Evolutionary conservation across 148 eudicot species (phyloP).

Genomic region (Mesembryanthemum crystallinum): DNA sequence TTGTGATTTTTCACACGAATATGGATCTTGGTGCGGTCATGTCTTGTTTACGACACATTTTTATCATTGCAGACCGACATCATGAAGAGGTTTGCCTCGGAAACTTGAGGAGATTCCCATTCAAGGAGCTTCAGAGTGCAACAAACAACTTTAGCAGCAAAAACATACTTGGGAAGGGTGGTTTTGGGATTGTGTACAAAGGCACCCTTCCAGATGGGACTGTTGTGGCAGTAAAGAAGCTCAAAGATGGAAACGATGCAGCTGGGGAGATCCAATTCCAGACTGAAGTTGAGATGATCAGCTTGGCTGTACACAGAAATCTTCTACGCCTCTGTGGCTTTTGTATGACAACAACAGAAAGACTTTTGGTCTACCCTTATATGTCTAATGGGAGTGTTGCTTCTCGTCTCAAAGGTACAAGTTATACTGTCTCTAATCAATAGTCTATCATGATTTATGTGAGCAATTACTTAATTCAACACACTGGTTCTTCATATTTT

Average conservation of each 20-base stretch:
- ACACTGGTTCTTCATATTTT: no score
- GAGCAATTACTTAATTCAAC: neutral
- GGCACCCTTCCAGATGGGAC: constrained; percentile 78
- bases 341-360: constrained; percentile 70
- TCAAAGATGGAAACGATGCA: constrained; percentile 71
- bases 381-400: constrained; percentile 99
- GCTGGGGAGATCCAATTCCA: constrained; percentile 91
- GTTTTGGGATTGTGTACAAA: constrained; percentile 90
- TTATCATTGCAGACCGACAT: constrained; percentile 51
- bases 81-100: constrained; percentile 79
- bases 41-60: neutral
- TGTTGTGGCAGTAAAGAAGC: constrained; percentile 81
- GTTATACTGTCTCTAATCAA: neutral
- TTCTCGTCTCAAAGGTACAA: constrained; percentile 86
- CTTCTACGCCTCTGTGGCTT: constrained; percentile 84
- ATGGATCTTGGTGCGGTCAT: neutral
- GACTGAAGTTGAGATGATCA: constrained; percentile 98
- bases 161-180: constrained; percentile 88
- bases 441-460: neutral
- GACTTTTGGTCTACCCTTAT: constrained; percentile 88
- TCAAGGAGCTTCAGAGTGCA: constrained; percentile 80
- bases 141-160: constrained; percentile 84
- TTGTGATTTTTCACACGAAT: neutral
- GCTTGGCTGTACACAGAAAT: constrained; percentile 90
- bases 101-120: constrained; percentile 73